Percentiles rank a stretch among this genome's conserved stretches.
These are phyloP conservation scores for Colletotrichum scovillei DNA, from an alignment of 2,329 filamentous ascomycete species.

Conservation along the genomic window DNA sequence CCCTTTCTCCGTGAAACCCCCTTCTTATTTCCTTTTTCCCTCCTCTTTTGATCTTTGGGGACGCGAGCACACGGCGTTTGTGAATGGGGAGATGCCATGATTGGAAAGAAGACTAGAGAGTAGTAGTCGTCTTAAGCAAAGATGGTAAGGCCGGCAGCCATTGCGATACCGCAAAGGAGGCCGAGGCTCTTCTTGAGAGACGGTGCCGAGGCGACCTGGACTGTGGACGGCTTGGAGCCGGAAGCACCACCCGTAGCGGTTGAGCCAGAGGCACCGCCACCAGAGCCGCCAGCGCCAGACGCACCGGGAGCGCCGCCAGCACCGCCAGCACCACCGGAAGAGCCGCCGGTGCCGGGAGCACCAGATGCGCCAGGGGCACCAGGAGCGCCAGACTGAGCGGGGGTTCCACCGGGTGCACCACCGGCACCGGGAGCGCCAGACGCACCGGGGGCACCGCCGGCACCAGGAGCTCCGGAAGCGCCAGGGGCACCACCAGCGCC, in stretches of 20 bases:
- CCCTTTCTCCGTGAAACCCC: too few species aligned
- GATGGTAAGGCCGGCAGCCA: slow-evolving; percentile 38
- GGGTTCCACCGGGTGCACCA: neutral
- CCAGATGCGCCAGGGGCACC: neutral
- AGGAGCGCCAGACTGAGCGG: neutral
- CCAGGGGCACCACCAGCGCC: neutral
- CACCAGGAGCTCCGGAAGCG: neutral
- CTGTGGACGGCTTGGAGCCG: slow-evolving; percentile 9
- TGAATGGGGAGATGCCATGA: neutral
- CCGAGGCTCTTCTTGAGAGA: slow-evolving; percentile 43
- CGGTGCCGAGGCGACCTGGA: slow-evolving; percentile 34
- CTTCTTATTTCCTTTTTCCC: neutral
- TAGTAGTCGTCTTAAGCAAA: slow-evolving; percentile 5
- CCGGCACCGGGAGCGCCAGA: neutral
- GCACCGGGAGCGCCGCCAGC: neutral
- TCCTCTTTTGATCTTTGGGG: too few species aligned
- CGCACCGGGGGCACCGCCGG: neutral
- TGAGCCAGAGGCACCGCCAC: neutral
- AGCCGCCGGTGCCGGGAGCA: neutral
- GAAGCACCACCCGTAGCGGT: neutral
- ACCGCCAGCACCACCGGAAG: neutral
- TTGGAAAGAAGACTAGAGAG: neutral
- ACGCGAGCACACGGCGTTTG: neutral
- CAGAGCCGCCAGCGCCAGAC: neutral
- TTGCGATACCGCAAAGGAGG: slow-evolving; percentile 41